A percentile compares a stretch with the other conserved stretches of the same genome.
These are phyloP conservation scores for Apiospora rasikravindrae DNA, from an alignment of 2,329 filamentous ascomycete genomes.

Conservation along the genomic window DNA sequence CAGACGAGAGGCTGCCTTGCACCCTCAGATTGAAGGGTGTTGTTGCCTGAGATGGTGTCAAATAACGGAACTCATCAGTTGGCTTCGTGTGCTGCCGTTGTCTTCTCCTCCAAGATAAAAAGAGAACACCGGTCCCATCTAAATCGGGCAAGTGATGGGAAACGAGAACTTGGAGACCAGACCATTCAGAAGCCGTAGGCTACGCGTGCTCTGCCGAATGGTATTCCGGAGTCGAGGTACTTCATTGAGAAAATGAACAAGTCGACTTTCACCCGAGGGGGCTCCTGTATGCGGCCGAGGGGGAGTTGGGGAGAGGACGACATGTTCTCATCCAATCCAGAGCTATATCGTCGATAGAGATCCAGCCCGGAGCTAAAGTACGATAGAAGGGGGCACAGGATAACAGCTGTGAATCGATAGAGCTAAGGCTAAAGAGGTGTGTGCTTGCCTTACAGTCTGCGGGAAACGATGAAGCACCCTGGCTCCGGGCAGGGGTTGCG, in stretches of 20 bases:
- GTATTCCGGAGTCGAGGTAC: slow-evolving; percentile 16
- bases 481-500: background rate
- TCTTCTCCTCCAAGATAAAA: slow-evolving; percentile 11
- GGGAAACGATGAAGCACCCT: background rate
- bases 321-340: slow-evolving; percentile 10
- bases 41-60: slow-evolving; percentile 5
- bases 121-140: background rate
- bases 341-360: slow-evolving; percentile 9
- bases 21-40: background rate
- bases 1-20: background rate
- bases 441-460: slow-evolving; percentile 5
- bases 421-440: slow-evolving; percentile 13
- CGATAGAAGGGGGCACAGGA: slow-evolving; percentile 9
- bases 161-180: background rate
- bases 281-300: background rate
- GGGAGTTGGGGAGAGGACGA: background rate
- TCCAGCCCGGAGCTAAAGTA: background rate
- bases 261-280: background rate
- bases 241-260: background rate
- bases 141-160: slow-evolving; percentile 12
- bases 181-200: slow-evolving; percentile 9
- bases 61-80: background rate
- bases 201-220: background rate
- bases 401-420: background rate
- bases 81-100: background rate